Percentiles rank a stretch among this genome's conserved stretches.
These are phyloP conservation scores for Pseudozyma hubeiensis DNA, from an alignment of 1,284 basidiomycete genomes.

Conservation along the genomic window DNA sequence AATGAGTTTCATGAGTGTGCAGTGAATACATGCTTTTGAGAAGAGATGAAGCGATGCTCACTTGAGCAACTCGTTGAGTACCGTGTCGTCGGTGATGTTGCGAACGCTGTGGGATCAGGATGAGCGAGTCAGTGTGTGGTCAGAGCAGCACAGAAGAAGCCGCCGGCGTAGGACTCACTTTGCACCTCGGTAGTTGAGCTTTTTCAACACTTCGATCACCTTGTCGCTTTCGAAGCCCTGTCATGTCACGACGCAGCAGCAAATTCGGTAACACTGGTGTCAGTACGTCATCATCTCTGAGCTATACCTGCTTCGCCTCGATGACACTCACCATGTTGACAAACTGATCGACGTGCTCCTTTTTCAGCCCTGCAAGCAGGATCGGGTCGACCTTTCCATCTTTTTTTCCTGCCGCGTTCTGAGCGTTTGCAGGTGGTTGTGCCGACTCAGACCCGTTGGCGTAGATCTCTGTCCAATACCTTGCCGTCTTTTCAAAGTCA, in stretches of 20 bases:
- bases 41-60: slow-evolving; percentile 16
- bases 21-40: slow-evolving; percentile 21
- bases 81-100: slow-evolving; percentile 60
- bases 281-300: not conserved
- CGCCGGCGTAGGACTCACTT: slow-evolving; percentile 71
- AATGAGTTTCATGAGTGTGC: not conserved
- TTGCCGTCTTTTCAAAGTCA: slow-evolving; percentile 91
- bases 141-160: not conserved
- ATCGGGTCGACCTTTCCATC: slow-evolving; percentile 62
- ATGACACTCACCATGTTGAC: slow-evolving; percentile 62
- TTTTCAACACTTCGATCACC: slow-evolving; percentile 88
- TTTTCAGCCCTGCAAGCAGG: slow-evolving; percentile 71
- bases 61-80: slow-evolving; percentile 58
- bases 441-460: slow-evolving; percentile 56
- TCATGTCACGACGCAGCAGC: not conserved
- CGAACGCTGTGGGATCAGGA: slow-evolving; percentile 34
- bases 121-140: slow-evolving; percentile 5
- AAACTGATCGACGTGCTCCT: slow-evolving; percentile 71
- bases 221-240: slow-evolving; percentile 77
- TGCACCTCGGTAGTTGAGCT: slow-evolving; percentile 88
- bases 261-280: not conserved
- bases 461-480: slow-evolving; percentile 78
- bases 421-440: slow-evolving; percentile 33
- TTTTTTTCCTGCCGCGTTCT: slow-evolving; percentile 58
- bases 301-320: too few relatives aligned